phyloP scores from a whole-genome alignment of 2,329 filamentous ascomycete genomes.

The Fusarium coicis region DNA sequence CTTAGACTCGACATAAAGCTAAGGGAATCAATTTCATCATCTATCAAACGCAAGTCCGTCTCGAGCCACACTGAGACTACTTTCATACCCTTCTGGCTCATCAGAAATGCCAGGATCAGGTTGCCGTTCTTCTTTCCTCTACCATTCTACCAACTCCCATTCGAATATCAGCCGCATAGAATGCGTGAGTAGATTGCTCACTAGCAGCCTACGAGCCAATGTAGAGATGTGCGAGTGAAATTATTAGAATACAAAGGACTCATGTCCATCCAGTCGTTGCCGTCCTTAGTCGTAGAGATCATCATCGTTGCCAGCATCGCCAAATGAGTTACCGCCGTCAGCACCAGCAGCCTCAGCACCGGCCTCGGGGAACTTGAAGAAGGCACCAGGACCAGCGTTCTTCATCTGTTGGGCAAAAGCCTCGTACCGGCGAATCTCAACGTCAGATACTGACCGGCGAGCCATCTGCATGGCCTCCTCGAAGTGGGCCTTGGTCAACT shows the following conservation, averaged over 20 bases:
- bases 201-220: conserved; percentile 35
- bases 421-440: conserved; percentile 98
- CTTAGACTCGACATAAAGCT: conserved; percentile 11
- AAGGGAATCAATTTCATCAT: conserved; percentile 48
- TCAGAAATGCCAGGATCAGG: conserved; percentile 24
- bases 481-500: conserved; percentile 96
- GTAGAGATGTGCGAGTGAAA: conserved; percentile 52
- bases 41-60: conserved; percentile 44
- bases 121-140: conserved; percentile 38
- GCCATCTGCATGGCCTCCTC: conserved; percentile 98
- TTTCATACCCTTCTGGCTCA: conserved; percentile 18
- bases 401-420: conserved; percentile 99
- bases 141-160: conserved; percentile 52
- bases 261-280: conserved; percentile 36
- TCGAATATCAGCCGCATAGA: conserved; percentile 43
- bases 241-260: conserved; percentile 61
- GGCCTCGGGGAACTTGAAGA: conserved; percentile 94
- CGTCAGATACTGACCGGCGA: conserved; percentile 91
- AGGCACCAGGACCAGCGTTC: conserved; percentile 92
- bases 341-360: conserved; percentile 70
- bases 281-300: conserved; percentile 88
- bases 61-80: conserved; percentile 24
- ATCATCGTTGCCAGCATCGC: conserved; percentile 91
- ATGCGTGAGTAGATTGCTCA: conserved; percentile 40
- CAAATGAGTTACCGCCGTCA: conserved; percentile 74